These are phyloP conservation scores for Apiospora arundinis DNA, from an alignment of 2,329 filamentous ascomycete species.

Conservation along the genomic window DNA sequence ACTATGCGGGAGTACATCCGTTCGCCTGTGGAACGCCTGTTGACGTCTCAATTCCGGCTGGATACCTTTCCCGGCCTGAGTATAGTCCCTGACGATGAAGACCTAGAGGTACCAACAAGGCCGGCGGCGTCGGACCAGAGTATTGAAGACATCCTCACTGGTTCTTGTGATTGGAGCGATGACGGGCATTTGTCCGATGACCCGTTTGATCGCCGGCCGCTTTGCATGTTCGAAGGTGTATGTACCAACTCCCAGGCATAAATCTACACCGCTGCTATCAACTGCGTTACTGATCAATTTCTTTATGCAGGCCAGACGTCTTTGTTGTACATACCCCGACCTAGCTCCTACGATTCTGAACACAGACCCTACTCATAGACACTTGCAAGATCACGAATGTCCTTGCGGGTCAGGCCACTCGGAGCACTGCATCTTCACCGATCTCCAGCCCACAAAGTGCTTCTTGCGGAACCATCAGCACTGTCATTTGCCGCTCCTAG, in stretches of 20 bases:
- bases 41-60: not conserved
- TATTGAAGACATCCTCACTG: conserved; percentile 20
- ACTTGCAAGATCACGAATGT: conserved; percentile 32
- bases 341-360: conserved; percentile 31
- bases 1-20: not conserved
- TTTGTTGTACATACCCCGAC: conserved; percentile 28
- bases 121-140: conserved; percentile 22
- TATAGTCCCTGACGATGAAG: conserved; percentile 22
- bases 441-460: conserved; percentile 30
- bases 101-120: conserved; percentile 20
- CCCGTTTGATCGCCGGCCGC: not conserved
- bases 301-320: not conserved
- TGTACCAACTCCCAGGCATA: conserved; percentile 19
- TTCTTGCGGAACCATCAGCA: not conserved
- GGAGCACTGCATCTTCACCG: conserved; percentile 35
- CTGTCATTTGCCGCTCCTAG: not conserved
- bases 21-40: not conserved
- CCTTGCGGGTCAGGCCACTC: conserved; percentile 29
- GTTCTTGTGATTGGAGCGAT: conserved; percentile 24
- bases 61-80: not conserved
- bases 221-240: conserved; percentile 1
- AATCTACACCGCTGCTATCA: not conserved
- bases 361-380: conserved; percentile 30
- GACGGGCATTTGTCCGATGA: conserved; percentile 6
- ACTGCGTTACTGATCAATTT: not conserved